phyloP scores from a whole-genome alignment of 2,329 filamentous ascomycete genomes.

The Colletotrichum orchidophilum region DNA sequence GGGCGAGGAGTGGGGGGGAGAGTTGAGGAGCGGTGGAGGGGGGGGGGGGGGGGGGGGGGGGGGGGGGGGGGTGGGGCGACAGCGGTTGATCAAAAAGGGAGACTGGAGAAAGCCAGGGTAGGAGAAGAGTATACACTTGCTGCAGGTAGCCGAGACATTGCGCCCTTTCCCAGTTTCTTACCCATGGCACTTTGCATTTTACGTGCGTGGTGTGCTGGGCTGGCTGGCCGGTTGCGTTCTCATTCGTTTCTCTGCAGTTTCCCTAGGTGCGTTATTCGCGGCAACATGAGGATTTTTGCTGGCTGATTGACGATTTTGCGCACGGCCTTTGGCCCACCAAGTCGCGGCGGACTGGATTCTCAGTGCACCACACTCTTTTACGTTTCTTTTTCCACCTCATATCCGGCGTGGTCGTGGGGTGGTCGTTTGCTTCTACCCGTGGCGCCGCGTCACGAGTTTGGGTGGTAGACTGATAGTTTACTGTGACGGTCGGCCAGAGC shows the following conservation, averaged over 20 bases:
- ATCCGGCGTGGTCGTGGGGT: constrained; percentile 8
- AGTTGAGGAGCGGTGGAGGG: no score
- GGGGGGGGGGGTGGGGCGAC: neutral
- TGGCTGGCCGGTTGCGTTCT: neutral
- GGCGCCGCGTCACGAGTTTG: constrained; percentile 13
- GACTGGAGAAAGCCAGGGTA: neutral
- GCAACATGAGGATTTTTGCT: neutral
- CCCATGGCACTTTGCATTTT: neutral
- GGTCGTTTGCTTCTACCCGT: constrained; percentile 21
- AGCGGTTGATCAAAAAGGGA: neutral
- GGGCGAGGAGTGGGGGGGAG: no score
- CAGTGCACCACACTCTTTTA: neutral
- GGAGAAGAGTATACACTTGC: neutral
- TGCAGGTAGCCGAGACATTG: constrained; percentile 32
- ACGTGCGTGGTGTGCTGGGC: neutral
- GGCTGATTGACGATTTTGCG: neutral
- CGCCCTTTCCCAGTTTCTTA: neutral
- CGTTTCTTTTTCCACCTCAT: neutral
- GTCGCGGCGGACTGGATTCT: constrained; percentile 5
- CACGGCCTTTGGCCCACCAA: constrained; percentile 13
- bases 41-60: neutral
- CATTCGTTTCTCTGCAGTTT: neutral
- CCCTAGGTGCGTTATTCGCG: neutral
- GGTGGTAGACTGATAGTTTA: constrained; percentile 1
- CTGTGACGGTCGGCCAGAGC: neutral